These are phyloP conservation scores for Phytophthora tentaculata DNA, from an alignment of 352 stramenopile species.

Conservation along the genomic window DNA sequence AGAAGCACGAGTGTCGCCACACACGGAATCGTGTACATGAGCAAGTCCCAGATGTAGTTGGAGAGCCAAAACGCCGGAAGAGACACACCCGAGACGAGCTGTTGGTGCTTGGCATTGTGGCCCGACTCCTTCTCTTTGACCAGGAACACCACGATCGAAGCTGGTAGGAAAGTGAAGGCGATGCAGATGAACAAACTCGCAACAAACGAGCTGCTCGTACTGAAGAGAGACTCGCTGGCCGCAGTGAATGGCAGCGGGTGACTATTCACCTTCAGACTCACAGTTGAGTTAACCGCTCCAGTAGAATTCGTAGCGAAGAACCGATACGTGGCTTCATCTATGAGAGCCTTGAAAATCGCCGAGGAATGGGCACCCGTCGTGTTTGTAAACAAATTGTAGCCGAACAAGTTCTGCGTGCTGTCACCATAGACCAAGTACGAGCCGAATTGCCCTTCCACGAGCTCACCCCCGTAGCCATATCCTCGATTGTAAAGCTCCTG, in stretches of 20 bases:
- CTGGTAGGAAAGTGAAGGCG: slow-evolving; percentile 77
- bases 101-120: slow-evolving; percentile 95
- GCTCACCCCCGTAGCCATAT: background rate
- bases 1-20: slow-evolving; percentile 42
- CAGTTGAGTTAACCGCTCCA: background rate
- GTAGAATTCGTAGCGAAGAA: background rate
- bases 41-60: slow-evolving; percentile 94
- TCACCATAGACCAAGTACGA: background rate
- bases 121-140: slow-evolving; percentile 92
- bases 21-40: slow-evolving; percentile 87
- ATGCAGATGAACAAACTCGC: slow-evolving; percentile 59
- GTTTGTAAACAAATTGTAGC: background rate
- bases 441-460: background rate
- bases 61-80: slow-evolving; percentile 95
- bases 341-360: background rate
- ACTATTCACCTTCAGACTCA: slow-evolving; percentile 49
- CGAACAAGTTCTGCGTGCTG: background rate
- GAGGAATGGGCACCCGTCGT: background rate
- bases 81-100: slow-evolving; percentile 93
- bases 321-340: background rate
- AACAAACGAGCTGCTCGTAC: slow-evolving; percentile 53
- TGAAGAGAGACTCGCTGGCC: slow-evolving; percentile 38
- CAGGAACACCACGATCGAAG: slow-evolving; percentile 93
- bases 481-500: slow-evolving; percentile 33
- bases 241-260: slow-evolving; percentile 51